Evolutionary conservation across 129 eudicot species (phyloP).

Genomic region (Helichrysum umbraculigerum): DNA sequence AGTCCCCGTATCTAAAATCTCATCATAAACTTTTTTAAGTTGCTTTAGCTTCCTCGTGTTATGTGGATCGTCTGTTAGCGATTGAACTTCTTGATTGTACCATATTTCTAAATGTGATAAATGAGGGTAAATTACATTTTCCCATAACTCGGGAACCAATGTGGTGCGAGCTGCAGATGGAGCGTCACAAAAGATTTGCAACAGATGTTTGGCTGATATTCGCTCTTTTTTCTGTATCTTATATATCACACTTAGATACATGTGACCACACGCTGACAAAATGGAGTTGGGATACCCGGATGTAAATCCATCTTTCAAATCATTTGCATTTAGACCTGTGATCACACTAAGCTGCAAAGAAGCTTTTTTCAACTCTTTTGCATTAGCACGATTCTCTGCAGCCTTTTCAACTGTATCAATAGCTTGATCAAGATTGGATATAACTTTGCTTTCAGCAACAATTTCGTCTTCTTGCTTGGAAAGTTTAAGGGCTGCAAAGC

Average conservation of each 20-base stretch:
- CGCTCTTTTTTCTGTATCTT: constrained; percentile 66
- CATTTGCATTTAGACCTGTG: constrained; percentile 65
- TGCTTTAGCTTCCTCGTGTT: constrained; percentile 54
- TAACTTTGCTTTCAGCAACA: constrained; percentile 59
- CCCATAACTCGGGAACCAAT: constrained; percentile 71
- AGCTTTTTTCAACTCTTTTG: constrained; percentile 70
- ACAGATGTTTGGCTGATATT: constrained; percentile 66
- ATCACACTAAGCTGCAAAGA: constrained; percentile 78
- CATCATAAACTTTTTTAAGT: constrained; percentile 59
- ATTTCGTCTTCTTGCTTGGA: constrained; percentile 51
- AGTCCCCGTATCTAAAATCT: constrained; percentile 68
- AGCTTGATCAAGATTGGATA: constrained; percentile 75
- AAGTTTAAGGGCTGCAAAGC: constrained; percentile 59
- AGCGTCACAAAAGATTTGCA: constrained; percentile 79
- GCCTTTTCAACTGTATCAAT: constrained; percentile 78
- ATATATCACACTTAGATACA: constrained; percentile 67
- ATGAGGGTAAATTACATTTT: constrained; percentile 61
- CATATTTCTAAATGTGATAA: constrained; percentile 61
- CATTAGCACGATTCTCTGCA: constrained; percentile 52
- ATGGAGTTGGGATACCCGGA: constrained; percentile 67
- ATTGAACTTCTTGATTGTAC: constrained; percentile 56
- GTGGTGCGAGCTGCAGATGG: constrained; percentile 63
- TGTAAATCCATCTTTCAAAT: constrained; percentile 59
- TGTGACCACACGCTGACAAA: constrained; percentile 82
- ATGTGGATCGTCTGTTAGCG: constrained; percentile 41